Conservation (phyloP, 1,139 yeast species). For the Suhomyces anneliseae region DNA sequence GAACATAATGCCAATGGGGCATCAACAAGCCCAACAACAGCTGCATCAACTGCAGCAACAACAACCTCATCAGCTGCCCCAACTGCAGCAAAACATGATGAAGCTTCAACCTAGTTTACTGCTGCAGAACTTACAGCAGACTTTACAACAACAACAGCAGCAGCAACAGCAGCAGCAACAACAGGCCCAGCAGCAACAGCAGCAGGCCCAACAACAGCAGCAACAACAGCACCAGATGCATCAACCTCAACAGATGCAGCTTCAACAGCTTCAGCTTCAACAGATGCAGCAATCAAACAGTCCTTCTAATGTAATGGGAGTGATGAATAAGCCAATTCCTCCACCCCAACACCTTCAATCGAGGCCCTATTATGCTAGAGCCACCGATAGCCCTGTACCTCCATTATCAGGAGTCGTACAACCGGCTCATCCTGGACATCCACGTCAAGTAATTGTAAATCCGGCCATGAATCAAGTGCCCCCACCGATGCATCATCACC, state of each 20-base stretch:
- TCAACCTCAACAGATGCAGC: constrained; percentile 14
- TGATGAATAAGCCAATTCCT: constrained; percentile 1
- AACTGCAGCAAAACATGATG: constrained; percentile 1
- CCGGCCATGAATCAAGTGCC: constrained; percentile 7
- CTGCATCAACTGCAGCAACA: constrained; percentile 15
- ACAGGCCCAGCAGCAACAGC: constrained; percentile 16
- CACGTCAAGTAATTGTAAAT: constrained; percentile 5
- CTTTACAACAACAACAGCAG: constrained; percentile 9
- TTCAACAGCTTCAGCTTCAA: constrained; percentile 3
- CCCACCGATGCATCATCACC: constrained; percentile 5
- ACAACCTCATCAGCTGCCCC: constrained; percentile 13
- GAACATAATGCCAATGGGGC: neutral
- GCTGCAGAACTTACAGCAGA: constrained; percentile 1
- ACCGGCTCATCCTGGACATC: constrained; percentile 3
- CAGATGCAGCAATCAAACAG: constrained; percentile 8
- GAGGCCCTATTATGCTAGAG: constrained; percentile 7
- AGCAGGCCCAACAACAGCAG: constrained; percentile 12
- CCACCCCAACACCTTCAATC: constrained; percentile 10
- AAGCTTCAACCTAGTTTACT: neutral
- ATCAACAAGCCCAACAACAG: constrained; percentile 7
- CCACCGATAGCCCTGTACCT: constrained; percentile 10
- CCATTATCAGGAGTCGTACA: constrained; percentile 1
- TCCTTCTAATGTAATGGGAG: neutral
- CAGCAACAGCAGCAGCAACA: constrained; percentile 8
- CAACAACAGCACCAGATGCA: constrained; percentile 10